Percentiles rank a stretch among this genome's conserved stretches.
phyloP scores from a whole-genome alignment of 768 basidiomycete species.

The Dendrothele bispora region DNA sequence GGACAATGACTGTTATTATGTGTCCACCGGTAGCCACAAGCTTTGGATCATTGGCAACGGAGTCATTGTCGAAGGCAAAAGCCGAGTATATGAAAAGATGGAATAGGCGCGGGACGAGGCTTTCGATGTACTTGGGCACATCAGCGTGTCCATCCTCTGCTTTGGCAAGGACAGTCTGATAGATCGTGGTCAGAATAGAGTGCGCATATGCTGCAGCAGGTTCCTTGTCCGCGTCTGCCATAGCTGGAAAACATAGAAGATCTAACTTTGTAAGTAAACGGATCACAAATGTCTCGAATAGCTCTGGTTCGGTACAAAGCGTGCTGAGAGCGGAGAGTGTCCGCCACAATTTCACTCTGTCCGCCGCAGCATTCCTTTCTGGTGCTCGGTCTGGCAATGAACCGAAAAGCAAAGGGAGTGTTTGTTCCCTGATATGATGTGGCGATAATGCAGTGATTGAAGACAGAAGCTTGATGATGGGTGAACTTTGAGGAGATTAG shows the following conservation, averaged over 20 bases:
- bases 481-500: constrained; percentile 42
- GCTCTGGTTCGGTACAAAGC: constrained; percentile 68
- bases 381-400: constrained; percentile 72
- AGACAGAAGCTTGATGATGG: constrained; percentile 61
- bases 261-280: constrained; percentile 79
- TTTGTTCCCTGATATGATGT: constrained; percentile 66
- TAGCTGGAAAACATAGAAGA: constrained; percentile 47
- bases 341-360: constrained; percentile 67
- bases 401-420: constrained; percentile 78
- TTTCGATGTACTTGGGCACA: constrained; percentile 77
- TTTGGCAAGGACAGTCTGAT: constrained; percentile 54
- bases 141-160: constrained; percentile 60
- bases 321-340: constrained; percentile 66
- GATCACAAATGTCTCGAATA: constrained; percentile 86
- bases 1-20: constrained; percentile 67
- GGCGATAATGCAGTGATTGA: constrained; percentile 61
- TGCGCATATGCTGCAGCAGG: constrained; percentile 82
- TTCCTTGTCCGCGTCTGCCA: constrained; percentile 44
- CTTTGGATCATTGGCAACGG: constrained; percentile 42
- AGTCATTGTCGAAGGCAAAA: constrained; percentile 24
- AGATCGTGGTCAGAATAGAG: constrained; percentile 72
- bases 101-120: constrained; percentile 70
- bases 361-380: constrained; percentile 44
- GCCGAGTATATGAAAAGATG: constrained; percentile 55
- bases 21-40: constrained; percentile 62